Conservation (phyloP, 139 green algal species). For the Asterochloris erici region DNA sequence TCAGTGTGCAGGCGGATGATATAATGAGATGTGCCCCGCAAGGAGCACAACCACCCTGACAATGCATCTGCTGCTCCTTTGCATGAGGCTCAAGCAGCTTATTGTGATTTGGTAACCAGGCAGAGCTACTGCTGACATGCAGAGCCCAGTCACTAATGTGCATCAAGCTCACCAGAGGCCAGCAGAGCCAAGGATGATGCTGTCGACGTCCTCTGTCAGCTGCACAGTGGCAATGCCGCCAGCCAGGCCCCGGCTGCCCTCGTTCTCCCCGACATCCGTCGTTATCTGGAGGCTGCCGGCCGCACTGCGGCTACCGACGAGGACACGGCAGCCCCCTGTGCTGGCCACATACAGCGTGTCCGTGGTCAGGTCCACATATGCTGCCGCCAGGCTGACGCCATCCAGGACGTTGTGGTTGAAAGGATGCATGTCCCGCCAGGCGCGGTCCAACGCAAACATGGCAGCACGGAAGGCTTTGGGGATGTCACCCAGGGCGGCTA, state of each 20-base stretch:
- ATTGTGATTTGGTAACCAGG: too few species aligned
- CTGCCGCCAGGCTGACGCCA: constrained; percentile 13
- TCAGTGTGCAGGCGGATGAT: too few species aligned
- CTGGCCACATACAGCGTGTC: constrained; percentile 16
- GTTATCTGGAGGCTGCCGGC: not conserved
- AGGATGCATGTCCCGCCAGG: constrained; percentile 20
- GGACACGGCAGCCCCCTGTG: constrained; percentile 14
- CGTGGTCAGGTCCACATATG: constrained; percentile 22
- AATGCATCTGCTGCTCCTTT: too few species aligned
- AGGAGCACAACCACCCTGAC: too few species aligned
- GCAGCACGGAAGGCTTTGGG: constrained; percentile 13
- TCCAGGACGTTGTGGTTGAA: constrained; percentile 28
- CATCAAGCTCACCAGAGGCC: constrained; percentile 22
- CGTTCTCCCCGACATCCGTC: constrained; percentile 5
- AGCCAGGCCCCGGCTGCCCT: not conserved
- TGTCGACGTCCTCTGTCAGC: constrained; percentile 15
- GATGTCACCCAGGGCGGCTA: not conserved
- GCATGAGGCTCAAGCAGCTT: too few species aligned
- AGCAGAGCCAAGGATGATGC: constrained; percentile 19
- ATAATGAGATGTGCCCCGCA: too few species aligned
- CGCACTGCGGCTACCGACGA: not conserved
- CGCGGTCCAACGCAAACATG: constrained; percentile 13
- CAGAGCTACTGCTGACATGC: too few species aligned
- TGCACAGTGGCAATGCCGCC: constrained; percentile 7
- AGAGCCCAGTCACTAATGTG: too few species aligned